These are phyloP conservation scores for Rhizopogon vesiculosus DNA, from an alignment of 768 basidiomycete genomes.

Conservation along the genomic window DNA sequence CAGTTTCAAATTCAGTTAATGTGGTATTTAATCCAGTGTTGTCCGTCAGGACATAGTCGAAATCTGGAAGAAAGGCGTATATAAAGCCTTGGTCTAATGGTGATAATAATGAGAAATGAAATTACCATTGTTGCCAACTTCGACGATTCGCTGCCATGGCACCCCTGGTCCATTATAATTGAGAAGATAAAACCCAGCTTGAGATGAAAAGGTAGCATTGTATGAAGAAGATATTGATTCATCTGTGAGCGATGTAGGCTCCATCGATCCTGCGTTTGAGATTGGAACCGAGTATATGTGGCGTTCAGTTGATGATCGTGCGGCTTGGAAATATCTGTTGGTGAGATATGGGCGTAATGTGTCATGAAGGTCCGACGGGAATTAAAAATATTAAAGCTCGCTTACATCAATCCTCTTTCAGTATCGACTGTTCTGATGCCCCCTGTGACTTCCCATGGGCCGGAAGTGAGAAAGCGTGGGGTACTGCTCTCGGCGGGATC, in stretches of 20 bases:
- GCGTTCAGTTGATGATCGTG: conserved; percentile 78
- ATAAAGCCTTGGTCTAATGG: background rate
- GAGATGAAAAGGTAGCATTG: conserved; percentile 73
- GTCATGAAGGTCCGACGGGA: conserved; percentile 16
- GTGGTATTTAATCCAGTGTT: conserved; percentile 65
- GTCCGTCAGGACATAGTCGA: conserved; percentile 61
- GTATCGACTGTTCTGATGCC: conserved; percentile 70
- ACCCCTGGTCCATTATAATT: conserved; percentile 75
- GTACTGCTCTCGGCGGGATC: conserved; percentile 62
- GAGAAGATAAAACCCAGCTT: conserved; percentile 80
- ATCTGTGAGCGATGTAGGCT: conserved; percentile 52
- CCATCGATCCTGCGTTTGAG: conserved; percentile 38
- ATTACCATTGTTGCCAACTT: conserved; percentile 44
- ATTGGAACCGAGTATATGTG: conserved; percentile 79
- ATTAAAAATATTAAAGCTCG: conserved; percentile 21
- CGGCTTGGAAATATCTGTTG: conserved; percentile 81
- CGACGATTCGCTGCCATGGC: conserved; percentile 83
- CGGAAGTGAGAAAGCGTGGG: conserved; percentile 82
- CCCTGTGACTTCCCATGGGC: conserved; percentile 85
- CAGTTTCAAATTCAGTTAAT: conserved; percentile 63
- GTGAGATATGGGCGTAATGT: conserved; percentile 14
- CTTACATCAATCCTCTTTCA: conserved; percentile 68
- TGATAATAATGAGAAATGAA: conserved; percentile 7
- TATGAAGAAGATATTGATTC: conserved; percentile 50
- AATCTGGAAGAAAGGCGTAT: conserved; percentile 33